These are phyloP conservation scores for Aspergillus sp. DNA, from an alignment of 2,329 filamentous ascomycete species.

Conservation along the genomic window DNA sequence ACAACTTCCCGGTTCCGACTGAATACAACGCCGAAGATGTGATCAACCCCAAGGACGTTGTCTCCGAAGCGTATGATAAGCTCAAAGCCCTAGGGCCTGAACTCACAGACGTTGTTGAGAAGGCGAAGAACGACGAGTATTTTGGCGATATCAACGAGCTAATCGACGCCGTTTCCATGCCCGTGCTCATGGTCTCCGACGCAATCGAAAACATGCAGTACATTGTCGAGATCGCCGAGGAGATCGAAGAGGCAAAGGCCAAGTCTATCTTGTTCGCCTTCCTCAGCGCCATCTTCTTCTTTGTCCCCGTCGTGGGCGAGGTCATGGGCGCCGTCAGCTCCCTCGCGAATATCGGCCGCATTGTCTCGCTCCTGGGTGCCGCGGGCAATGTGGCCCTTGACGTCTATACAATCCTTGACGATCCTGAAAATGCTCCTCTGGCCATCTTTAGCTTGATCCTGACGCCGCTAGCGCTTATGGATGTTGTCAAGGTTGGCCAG, in stretches of 20 bases:
- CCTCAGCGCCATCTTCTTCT: conserved; percentile 33
- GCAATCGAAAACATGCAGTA: conserved; percentile 26
- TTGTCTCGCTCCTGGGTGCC: conserved; percentile 3
- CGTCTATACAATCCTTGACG: conserved; percentile 24
- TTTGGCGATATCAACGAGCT: neutral
- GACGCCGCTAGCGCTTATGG: conserved; percentile 15
- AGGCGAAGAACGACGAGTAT: too few species aligned
- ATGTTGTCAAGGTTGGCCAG: conserved; percentile 8
- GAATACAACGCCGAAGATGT: conserved; percentile 11
- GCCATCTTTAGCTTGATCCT: conserved; percentile 12
- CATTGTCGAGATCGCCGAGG: conserved; percentile 27
- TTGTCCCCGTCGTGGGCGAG: conserved; percentile 16
- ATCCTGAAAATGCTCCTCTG: conserved; percentile 24
- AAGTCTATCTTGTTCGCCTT: conserved; percentile 35
- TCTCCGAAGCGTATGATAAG: neutral
- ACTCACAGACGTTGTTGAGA: too few species aligned
- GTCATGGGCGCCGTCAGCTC: neutral
- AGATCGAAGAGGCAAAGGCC: conserved; percentile 31
- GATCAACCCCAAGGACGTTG: conserved; percentile 8
- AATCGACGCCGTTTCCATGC: conserved; percentile 3
- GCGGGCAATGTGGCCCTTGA: conserved; percentile 21
- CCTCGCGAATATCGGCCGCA: conserved; percentile 2
- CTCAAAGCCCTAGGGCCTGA: too few species aligned
- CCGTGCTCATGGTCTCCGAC: conserved; percentile 7
- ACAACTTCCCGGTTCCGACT: conserved; percentile 6